Evolutionary conservation across 805 yeast genomes (phyloP), one percentile per base, ranked within the genome.

Genomic region (Ogataea philodendri): DNA sequence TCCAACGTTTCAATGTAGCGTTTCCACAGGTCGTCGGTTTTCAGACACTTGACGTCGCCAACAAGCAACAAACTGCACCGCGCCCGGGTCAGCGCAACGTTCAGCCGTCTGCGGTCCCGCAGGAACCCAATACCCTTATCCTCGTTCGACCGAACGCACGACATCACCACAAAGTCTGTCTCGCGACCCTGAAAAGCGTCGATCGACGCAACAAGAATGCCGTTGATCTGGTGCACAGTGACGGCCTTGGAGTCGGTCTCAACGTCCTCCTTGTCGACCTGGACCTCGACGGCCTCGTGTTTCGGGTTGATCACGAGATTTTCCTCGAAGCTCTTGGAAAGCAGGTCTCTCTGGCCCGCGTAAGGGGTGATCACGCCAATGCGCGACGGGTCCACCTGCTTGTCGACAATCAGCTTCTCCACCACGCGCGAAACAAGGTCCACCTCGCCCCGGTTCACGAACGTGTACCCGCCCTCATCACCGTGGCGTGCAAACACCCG

Each of bases 151-250:
- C 96, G 70, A 20, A 87, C 96, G 52, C 93, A 76, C 3, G 93
- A 78, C 42, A 87, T 66, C 15, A 88, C 71, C 24, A 87, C 81
- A 39, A 78, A 81, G 51, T 84, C 88, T 62, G 85, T 87, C 52
- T 86, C 96, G 49, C 95, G 70, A 19, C 96, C 96, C 61, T 87
- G 96, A 65, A 87, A 87, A 1, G 96, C 93, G 59, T 87, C 96
- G n/a, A 87, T 83, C 0, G 86, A 60, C 10, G 74, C 68, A 46
- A 75, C 62, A 61, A 70, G 63, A 11, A 72, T 54, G 4, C 69
- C 72, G 35, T 67, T 65, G 24, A 72, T 57, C 26, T 46, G 48
- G 45, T 74, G 76, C 35, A 74, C 69, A 3, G 75, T 72, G 9
- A 67, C 65, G 13, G 47, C 52, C 20, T 51, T 54, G 4, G 72